These are phyloP conservation scores for Sporothrix brunneoviolacea DNA, from an alignment of 2,329 filamentous ascomycete genomes.

Conservation along the genomic window DNA sequence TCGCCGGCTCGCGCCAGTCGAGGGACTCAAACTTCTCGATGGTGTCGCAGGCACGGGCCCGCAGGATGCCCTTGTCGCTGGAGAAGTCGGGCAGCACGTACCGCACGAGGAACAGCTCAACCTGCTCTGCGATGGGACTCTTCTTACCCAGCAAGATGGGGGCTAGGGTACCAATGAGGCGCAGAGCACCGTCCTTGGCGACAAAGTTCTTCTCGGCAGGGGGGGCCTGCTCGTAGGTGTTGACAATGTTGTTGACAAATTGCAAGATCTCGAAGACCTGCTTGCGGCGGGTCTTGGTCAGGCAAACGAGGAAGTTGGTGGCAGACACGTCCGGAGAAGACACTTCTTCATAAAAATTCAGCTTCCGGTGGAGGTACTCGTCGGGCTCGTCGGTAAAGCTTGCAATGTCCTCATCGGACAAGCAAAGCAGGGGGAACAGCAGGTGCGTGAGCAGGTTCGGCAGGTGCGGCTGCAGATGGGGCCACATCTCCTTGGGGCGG, in stretches of 20 bases:
- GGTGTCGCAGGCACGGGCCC: conserved; percentile 91
- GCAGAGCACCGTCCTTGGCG: conserved; percentile 90
- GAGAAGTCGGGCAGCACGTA: conserved; percentile 98
- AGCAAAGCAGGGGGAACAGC: conserved; percentile 89
- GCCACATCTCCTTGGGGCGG: conserved; percentile 96
- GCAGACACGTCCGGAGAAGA: conserved; percentile 92
- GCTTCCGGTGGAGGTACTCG: conserved; percentile 92
- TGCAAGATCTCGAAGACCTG: conserved; percentile 91
- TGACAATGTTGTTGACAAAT: conserved; percentile 93
- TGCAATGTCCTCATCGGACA: conserved; percentile 85
- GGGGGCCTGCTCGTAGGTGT: conserved; percentile 77
- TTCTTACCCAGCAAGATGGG: conserved; percentile 96
- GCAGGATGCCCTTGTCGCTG: conserved; percentile 83
- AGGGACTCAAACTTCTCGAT: conserved; percentile 97
- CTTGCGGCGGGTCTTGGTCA: conserved; percentile 91
- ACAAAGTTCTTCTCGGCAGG: conserved; percentile 89
- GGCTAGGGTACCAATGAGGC: conserved; percentile 94
- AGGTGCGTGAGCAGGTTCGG: conserved; percentile 90
- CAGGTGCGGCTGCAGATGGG: conserved; percentile 84
- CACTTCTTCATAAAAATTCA: conserved; percentile 97
- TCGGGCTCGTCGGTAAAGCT: conserved; percentile 91
- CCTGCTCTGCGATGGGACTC: conserved; percentile 93
- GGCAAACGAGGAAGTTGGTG: conserved; percentile 89
- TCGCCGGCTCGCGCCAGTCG: conserved; percentile 93
- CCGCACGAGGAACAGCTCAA: conserved; percentile 96